Conservation (phyloP, 805 yeast species). For the Kodamaea laetipori region DNA sequence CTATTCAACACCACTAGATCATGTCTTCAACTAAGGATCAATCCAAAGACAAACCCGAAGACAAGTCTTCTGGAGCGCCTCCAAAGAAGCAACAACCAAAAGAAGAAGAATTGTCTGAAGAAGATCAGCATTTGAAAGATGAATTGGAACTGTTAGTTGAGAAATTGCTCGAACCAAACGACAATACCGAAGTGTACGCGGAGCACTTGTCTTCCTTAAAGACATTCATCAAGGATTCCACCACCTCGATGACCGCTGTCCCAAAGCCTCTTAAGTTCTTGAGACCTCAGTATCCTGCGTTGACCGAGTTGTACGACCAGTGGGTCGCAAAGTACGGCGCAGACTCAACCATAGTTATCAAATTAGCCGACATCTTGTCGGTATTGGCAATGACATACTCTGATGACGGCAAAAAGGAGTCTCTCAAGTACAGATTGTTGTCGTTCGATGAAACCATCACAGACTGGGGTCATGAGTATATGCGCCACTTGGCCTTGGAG, state of each 20-base stretch:
- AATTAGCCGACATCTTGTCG: slow-evolving; percentile 85
- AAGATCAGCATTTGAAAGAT: slow-evolving; percentile 82
- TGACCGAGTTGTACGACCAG: slow-evolving; percentile 62
- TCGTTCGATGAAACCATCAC: slow-evolving; percentile 60
- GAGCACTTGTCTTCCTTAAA: slow-evolving; percentile 72
- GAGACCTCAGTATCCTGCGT: slow-evolving; percentile 78
- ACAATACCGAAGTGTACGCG: slow-evolving; percentile 48
- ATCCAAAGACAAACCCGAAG: slow-evolving; percentile 9
- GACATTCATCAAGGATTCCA: slow-evolving; percentile 80
- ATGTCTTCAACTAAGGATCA: slow-evolving; percentile 13
- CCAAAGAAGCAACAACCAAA: slow-evolving; percentile 27
- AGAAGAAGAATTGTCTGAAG: slow-evolving; percentile 90
- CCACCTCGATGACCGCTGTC: slow-evolving; percentile 98
- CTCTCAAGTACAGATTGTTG: slow-evolving; percentile 73
- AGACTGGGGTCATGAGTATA: slow-evolving; percentile 98
- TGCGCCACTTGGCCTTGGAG: slow-evolving; percentile 93
- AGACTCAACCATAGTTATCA: slow-evolving; percentile 46
- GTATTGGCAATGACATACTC: slow-evolving; percentile 94
- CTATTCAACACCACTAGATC: neutral
- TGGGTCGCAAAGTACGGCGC: slow-evolving; percentile 50
- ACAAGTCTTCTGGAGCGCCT: slow-evolving; percentile 10
- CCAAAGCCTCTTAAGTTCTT: slow-evolving; percentile 97
- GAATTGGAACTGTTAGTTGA: slow-evolving; percentile 88
- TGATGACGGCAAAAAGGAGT: slow-evolving; percentile 75
- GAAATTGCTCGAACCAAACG: slow-evolving; percentile 59